phyloP scores from a whole-genome alignment of 83 land plant genomes.

The Picea abies region DNA sequence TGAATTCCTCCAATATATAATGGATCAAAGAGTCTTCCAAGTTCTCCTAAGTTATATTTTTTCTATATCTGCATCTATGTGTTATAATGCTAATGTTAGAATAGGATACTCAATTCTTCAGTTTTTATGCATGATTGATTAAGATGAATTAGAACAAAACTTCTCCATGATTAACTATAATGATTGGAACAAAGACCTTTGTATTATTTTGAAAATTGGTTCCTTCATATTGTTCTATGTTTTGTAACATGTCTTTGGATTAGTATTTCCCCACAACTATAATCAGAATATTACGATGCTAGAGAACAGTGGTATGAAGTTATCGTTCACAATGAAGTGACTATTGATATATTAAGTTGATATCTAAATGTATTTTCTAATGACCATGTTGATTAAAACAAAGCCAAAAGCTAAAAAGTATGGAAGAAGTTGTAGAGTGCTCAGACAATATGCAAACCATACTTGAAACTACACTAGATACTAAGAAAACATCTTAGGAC shows the following conservation, averaged over 20 bases:
- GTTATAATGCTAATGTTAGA: neutral
- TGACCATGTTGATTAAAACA: neutral
- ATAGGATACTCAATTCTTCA: neutral
- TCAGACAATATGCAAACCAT: neutral
- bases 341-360: neutral
- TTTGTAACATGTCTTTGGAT: neutral
- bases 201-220: neutral
- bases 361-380: neutral
- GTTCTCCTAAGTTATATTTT: too few relatives aligned
- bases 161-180: too few relatives aligned
- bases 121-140: neutral
- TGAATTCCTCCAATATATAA: too few relatives aligned
- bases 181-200: too few relatives aligned
- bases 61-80: too few relatives aligned
- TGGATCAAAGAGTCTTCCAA: too few relatives aligned
- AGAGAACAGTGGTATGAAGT: neutral
- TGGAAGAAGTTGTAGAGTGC: constrained; percentile 2
- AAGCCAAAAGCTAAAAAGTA: neutral
- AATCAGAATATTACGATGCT: neutral
- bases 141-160: neutral
- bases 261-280: neutral
- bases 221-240: neutral
- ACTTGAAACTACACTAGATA: neutral
- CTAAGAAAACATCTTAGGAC: neutral
- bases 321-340: neutral